Conservation (phyloP, 257 asterid genomes). For the Salvia rosmarinus region DNA sequence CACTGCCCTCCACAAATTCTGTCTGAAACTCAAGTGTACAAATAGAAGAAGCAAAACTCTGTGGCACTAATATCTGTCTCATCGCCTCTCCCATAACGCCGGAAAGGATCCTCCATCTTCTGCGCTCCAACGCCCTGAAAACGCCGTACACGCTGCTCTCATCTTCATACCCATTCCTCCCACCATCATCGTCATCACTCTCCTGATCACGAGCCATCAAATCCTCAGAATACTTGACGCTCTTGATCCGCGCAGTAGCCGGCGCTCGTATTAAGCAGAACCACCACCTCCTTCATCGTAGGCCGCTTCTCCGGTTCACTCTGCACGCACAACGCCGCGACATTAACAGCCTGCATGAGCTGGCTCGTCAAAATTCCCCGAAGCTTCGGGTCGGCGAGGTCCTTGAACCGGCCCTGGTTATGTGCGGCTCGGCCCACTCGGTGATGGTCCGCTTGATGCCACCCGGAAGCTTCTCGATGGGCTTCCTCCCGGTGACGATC, state of each 20-base stretch:
- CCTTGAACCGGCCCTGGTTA: constrained; percentile 51
- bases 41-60: too few species aligned
- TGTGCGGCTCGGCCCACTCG: constrained; percentile 81
- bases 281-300: constrained; percentile 70
- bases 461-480: constrained; percentile 78
- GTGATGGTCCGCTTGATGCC: constrained; percentile 80
- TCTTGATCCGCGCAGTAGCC: constrained; percentile 45
- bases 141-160: constrained; percentile 81
- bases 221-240: constrained; percentile 69
- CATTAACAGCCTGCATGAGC: constrained; percentile 47
- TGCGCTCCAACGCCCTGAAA: constrained; percentile 69
- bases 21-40: neutral
- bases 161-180: constrained; percentile 37
- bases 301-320: constrained; percentile 77
- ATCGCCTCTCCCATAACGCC: constrained; percentile 44
- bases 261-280: constrained; percentile 41
- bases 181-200: constrained; percentile 46
- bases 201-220: constrained; percentile 67
- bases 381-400: constrained; percentile 72
- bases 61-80: neutral
- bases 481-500: constrained; percentile 69
- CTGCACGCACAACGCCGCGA: constrained; percentile 77
- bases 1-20: too few species aligned
- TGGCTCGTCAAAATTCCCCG: constrained; percentile 65
- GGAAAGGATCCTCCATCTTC: constrained; percentile 60